phyloP scores from a whole-genome alignment of 352 stramenopile species.

The Globisporangium irregulare region DNA sequence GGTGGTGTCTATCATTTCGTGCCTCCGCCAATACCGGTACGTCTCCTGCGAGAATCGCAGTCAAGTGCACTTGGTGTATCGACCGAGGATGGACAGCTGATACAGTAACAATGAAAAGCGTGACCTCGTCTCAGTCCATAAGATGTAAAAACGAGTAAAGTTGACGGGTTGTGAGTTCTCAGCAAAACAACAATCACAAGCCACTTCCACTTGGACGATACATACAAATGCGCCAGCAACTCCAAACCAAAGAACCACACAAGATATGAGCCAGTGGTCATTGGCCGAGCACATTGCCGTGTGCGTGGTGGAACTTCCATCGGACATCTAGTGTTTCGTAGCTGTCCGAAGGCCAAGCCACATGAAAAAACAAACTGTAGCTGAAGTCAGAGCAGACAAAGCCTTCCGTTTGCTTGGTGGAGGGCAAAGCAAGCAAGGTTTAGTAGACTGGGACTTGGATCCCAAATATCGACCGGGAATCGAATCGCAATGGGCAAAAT shows the following conservation, averaged over 20 bases:
- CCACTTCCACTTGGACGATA: neutral
- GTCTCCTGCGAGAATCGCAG: neutral
- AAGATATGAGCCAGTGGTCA: neutral
- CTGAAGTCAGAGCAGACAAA: neutral
- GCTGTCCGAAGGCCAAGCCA: neutral
- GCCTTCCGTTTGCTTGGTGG: neutral
- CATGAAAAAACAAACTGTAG: neutral
- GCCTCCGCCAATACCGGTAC: neutral
- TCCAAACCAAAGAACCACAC: neutral
- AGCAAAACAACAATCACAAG: neutral
- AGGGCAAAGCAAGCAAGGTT: neutral
- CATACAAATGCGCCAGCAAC: neutral
- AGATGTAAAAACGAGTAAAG: neutral
- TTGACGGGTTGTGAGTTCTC: neutral
- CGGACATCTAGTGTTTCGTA: neutral
- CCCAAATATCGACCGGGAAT: neutral
- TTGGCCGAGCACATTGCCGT: neutral
- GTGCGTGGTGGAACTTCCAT: neutral
- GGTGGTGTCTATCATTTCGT: neutral
- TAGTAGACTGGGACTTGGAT: neutral
- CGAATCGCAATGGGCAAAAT: no score
- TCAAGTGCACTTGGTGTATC: neutral
- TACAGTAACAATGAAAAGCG: neutral
- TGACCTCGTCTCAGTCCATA: neutral
- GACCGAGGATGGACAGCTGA: neutral